Evolutionary conservation across 192 early-diverging fungal genomes (phyloP).

Genomic region (Kappamyces sp.): DNA sequence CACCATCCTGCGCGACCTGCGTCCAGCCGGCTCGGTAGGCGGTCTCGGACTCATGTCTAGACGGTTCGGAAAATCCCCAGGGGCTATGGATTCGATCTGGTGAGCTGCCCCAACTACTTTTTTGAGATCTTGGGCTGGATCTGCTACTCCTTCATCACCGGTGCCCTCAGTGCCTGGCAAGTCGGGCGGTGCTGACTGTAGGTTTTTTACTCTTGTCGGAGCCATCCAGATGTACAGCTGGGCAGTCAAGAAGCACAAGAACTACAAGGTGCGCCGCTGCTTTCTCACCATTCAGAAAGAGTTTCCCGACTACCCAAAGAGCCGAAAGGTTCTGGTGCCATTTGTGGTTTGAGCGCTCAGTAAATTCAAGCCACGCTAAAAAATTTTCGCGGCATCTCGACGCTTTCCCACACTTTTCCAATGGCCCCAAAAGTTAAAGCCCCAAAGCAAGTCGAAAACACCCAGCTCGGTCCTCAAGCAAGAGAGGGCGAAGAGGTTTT

Average conservation of each 20-base stretch:
- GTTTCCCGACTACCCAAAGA: slow-evolving; percentile 84
- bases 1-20: slow-evolving; percentile 79
- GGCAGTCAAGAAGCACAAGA: slow-evolving; percentile 94
- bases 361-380: too few relatives aligned
- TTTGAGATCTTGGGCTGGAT: slow-evolving; percentile 85
- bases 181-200: background rate
- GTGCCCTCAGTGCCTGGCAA: slow-evolving; percentile 53
- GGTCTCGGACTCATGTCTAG: slow-evolving; percentile 12
- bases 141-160: slow-evolving; percentile 64
- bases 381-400: background rate
- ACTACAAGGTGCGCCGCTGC: too few relatives aligned
- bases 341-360: slow-evolving; percentile 34
- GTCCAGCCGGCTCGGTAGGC: slow-evolving; percentile 84
- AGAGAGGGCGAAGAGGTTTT: slow-evolving; percentile 97
- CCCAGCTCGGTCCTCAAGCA: slow-evolving; percentile 94
- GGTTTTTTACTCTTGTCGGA: slow-evolving; percentile 24
- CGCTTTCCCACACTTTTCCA: background rate
- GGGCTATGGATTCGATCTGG: slow-evolving; percentile 86
- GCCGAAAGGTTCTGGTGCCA: slow-evolving; percentile 58
- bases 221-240: slow-evolving; percentile 80
- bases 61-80: slow-evolving; percentile 55
- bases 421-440: slow-evolving; percentile 13
- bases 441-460: slow-evolving; percentile 39
- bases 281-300: too few relatives aligned
- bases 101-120: slow-evolving; percentile 90